phyloP scores from a whole-genome alignment of 371 early-diverging fungal genomes.

The Circinella minor region DNA sequence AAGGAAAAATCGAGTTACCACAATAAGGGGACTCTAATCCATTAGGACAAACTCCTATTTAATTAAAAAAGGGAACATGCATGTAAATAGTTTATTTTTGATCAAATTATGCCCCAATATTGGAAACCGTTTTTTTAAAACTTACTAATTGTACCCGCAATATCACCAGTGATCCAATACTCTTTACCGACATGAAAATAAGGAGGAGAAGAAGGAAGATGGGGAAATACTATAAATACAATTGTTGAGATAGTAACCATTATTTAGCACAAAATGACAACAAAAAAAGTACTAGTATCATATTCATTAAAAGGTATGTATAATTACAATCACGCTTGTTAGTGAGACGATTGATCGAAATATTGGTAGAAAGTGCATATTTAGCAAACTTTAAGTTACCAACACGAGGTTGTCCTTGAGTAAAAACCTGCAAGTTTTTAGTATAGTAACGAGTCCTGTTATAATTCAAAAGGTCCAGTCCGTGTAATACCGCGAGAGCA shows the following conservation, averaged over 20 bases:
- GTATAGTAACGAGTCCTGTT: conserved; percentile 11
- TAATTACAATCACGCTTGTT: conserved; percentile 21
- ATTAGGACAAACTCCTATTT: conserved; percentile 10
- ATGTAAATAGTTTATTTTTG: not conserved
- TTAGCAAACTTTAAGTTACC: conserved; percentile 23
- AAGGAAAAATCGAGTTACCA: conserved; percentile 17
- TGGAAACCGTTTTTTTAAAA: not conserved
- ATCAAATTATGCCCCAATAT: too few relatives aligned
- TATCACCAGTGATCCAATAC: conserved; percentile 18
- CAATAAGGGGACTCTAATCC: conserved; percentile 9
- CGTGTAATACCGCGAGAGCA: conserved; percentile 21
- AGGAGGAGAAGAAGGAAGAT: conserved; percentile 13
- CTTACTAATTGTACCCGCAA: conserved; percentile 14
- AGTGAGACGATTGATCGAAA: conserved; percentile 13
- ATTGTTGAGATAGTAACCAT: too few relatives aligned
- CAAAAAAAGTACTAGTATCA: not conserved
- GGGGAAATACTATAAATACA: conserved; percentile 18
- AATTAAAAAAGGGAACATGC: not conserved
- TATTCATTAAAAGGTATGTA: too few relatives aligned
- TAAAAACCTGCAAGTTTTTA: conserved; percentile 14
- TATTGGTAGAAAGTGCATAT: conserved; percentile 13
- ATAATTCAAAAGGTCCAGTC: conserved; percentile 24
- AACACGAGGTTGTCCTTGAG: conserved; percentile 25
- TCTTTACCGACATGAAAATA: conserved; percentile 22
- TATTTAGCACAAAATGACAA: not conserved